Evolutionary conservation across 352 stramenopile genomes (phyloP).

Genomic region (Ophiocytium majus): DNA sequence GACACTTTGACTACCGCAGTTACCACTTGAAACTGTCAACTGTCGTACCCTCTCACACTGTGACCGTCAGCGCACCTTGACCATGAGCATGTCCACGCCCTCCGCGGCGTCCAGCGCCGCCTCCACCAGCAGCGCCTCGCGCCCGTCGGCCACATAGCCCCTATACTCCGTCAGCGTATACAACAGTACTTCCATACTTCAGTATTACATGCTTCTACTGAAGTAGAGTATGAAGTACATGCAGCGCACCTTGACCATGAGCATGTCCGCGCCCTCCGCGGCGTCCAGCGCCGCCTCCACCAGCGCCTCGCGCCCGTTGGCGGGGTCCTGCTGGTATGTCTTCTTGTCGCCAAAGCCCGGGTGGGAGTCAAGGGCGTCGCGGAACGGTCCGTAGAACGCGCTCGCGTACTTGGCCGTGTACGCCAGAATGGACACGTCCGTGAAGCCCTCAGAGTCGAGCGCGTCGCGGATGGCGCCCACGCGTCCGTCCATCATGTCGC

Average conservation of each 20-base stretch:
- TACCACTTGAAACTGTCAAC: no score
- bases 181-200: no score
- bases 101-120: conserved; percentile 74
- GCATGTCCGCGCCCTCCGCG: conserved; percentile 90
- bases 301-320: conserved; percentile 76
- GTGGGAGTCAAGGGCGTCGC: conserved; percentile 94
- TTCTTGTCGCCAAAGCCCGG: conserved; percentile 87
- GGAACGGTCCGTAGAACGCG: conserved; percentile 91
- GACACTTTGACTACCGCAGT: no score
- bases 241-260: conserved; percentile 79
- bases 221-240: no score
- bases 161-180: background rate
- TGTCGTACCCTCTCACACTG: no score
- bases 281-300: conserved; percentile 75
- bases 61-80: no score
- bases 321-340: conserved; percentile 94
- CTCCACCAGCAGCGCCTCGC: conserved; percentile 58
- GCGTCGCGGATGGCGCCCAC: conserved; percentile 88
- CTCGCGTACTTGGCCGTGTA: conserved; percentile 98
- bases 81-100: conserved; percentile 97
- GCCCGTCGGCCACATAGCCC: background rate
- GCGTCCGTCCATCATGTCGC: conserved; percentile 95
- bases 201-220: no score
- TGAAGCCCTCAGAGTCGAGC: conserved; percentile 90
- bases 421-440: conserved; percentile 95